phyloP scores from a whole-genome alignment of 805 yeast species.

The Hemisphaericaspora nanyangensis region DNA sequence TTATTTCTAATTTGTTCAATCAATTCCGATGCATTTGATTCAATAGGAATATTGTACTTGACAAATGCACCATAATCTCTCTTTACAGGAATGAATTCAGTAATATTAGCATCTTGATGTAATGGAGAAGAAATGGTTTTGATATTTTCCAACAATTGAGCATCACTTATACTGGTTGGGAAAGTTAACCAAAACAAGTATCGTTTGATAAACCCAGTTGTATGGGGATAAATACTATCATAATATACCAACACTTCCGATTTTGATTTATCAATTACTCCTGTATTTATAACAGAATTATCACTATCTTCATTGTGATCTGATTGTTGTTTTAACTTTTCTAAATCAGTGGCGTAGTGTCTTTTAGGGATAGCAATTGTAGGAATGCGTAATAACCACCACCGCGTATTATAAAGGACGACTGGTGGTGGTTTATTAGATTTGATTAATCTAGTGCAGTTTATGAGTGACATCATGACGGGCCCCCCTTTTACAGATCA shows the following conservation, averaged over 20 bases:
- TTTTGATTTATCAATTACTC: slow-evolving; percentile 33
- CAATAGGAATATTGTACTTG: slow-evolving; percentile 60
- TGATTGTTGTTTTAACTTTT: slow-evolving; percentile 29
- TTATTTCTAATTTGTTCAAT: slow-evolving; percentile 50
- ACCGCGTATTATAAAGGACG: no score
- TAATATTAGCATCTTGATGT: slow-evolving; percentile 37
- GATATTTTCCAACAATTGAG: slow-evolving; percentile 17
- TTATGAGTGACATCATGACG: neutral
- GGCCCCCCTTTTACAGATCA: neutral
- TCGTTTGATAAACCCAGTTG: slow-evolving; percentile 16
- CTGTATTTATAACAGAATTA: slow-evolving; percentile 34
- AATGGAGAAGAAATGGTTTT: slow-evolving; percentile 20
- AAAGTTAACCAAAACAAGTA: slow-evolving; percentile 17
- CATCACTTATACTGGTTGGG: slow-evolving; percentile 12
- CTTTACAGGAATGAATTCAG: slow-evolving; percentile 62
- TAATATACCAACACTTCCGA: slow-evolving; percentile 34
- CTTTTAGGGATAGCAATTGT: no score
- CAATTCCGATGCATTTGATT: slow-evolving; percentile 46
- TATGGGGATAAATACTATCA: slow-evolving; percentile 32
- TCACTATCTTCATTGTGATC: slow-evolving; percentile 26
- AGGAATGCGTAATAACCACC: no score
- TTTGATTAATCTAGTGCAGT: neutral
- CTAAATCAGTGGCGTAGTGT: slow-evolving; percentile 21
- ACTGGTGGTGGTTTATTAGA: neutral
- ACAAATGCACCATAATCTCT: slow-evolving; percentile 96